phyloP scores from a whole-genome alignment of 2,329 filamentous ascomycete genomes.

The Penicillium sp. region DNA sequence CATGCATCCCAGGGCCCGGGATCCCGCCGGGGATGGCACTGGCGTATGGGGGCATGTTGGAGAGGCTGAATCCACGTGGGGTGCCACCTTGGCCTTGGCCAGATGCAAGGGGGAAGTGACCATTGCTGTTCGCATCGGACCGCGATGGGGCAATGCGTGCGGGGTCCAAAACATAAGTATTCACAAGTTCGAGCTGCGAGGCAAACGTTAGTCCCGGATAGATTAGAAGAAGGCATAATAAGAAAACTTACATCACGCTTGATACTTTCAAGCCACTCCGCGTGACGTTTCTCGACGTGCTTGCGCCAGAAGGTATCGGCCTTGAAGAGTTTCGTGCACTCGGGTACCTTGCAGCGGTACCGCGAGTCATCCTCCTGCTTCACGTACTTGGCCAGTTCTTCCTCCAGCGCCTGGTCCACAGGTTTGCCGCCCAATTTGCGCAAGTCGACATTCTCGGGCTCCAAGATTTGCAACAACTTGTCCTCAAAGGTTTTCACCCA shows the following conservation, averaged over 20 bases:
- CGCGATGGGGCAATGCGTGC: constrained; percentile 90
- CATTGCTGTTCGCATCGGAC: constrained; percentile 91
- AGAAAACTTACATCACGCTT: constrained; percentile 71
- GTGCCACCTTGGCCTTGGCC: constrained; percentile 77
- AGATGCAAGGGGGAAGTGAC: constrained; percentile 82
- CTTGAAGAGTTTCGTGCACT: constrained; percentile 96
- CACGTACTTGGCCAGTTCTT: constrained; percentile 81
- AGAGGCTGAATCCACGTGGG: constrained; percentile 85
- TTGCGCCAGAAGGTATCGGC: constrained; percentile 97
- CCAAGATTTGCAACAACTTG: constrained; percentile 87
- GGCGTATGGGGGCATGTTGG: constrained; percentile 62
- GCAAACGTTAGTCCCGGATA: constrained; percentile 1
- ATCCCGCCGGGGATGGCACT: constrained; percentile 41
- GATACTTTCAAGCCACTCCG: constrained; percentile 78
- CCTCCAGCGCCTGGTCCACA: constrained; percentile 78
- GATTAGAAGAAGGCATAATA: neutral
- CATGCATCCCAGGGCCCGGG: constrained; percentile 32
- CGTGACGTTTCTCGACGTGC: constrained; percentile 93
- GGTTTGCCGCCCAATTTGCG: constrained; percentile 87
- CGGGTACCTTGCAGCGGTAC: constrained; percentile 92
- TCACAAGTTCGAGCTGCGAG: constrained; percentile 77
- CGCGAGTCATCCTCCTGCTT: constrained; percentile 98
- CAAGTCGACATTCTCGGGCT: constrained; percentile 82
- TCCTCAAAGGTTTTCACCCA: constrained; percentile 99
- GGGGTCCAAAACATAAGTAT: constrained; percentile 90